Evolutionary conservation across 495 filamentous ascomycete genomes (phyloP), one percentile per base, ranked within the genome.

Genomic region (Margaritispora aquatica): DNA sequence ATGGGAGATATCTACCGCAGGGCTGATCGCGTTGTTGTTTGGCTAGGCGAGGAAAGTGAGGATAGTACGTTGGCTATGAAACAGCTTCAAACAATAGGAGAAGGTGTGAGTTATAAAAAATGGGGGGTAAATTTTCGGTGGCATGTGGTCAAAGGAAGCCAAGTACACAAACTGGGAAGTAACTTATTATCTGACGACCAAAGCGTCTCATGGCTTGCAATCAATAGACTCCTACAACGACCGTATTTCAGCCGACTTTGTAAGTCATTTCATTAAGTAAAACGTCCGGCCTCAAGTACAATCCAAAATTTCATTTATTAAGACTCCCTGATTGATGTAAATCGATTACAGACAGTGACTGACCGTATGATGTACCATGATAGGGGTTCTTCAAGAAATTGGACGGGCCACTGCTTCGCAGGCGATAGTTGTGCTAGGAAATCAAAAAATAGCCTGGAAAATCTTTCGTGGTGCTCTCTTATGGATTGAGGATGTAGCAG

Each of bases 361-460:
- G n/a, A n/a, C n/a, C n/a, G n/a, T n/a, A n/a, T n/a, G n/a, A n/a
- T n/a, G n/a, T n/a, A n/a, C n/a, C n/a, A n/a, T n/a, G n/a, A n/a
- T n/a, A n/a, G n/a, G 57, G 57, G 57, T 59, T 5, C 36, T 52
- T 1, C 47, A 59, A 20, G 57, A 59, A 24, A 31, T 69, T 11
- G 61, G 34, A n/a, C n/a, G n/a, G n/a, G n/a, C n/a, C 9, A 50
- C 67, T 13, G 67, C 65, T 13, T 36, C 22, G 15, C 26, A 56
- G 10, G 62, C 58, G 17, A 21, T 49, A 1, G 47, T 65, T 1
- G 62, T 64, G 21, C 48, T 21, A n/a, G 51, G 51, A 29, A 36
- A 17, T n/a, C 17, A 54, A 2, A n/a, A 4, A 15, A 29, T 36
- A 31, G 17, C 22, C 1, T 54, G 51, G 51, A 17, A 54, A 54